Evolutionary conservation across 2,329 filamentous ascomycete species (phyloP).

Genomic region (Apiospora rasikravindrae): DNA sequence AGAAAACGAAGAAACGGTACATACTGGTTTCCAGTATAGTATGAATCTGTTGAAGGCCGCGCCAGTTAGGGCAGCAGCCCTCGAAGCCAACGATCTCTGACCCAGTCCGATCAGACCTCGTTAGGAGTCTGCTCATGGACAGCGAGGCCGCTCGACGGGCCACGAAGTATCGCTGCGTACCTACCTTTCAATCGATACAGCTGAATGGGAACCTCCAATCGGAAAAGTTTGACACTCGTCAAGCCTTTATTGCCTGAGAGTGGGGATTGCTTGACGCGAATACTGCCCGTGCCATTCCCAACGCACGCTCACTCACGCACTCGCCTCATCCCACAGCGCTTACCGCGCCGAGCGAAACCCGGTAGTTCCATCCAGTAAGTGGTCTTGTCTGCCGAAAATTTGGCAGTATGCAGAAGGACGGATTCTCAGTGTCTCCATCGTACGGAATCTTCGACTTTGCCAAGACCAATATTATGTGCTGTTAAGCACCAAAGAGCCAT

Average conservation of each 20-base stretch:
- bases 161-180: background rate
- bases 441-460: background rate
- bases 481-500: background rate
- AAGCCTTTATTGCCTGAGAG: background rate
- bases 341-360: background rate
- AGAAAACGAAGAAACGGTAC: background rate
- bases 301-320: background rate
- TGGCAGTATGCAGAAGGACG: background rate
- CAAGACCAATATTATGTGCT: conserved; percentile 9
- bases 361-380: background rate
- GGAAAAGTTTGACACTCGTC: background rate
- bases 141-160: background rate
- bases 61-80: background rate
- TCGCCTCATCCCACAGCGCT: background rate
- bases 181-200: background rate
- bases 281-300: background rate
- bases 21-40: background rate
- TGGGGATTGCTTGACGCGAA: background rate
- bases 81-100: background rate
- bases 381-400: no score
- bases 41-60: background rate
- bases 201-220: background rate
- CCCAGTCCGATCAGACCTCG: background rate
- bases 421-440: background rate
- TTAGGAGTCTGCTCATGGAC: background rate